Conservation (phyloP, 2,329 filamentous ascomycete species). For the Aspergillus latus region DNA sequence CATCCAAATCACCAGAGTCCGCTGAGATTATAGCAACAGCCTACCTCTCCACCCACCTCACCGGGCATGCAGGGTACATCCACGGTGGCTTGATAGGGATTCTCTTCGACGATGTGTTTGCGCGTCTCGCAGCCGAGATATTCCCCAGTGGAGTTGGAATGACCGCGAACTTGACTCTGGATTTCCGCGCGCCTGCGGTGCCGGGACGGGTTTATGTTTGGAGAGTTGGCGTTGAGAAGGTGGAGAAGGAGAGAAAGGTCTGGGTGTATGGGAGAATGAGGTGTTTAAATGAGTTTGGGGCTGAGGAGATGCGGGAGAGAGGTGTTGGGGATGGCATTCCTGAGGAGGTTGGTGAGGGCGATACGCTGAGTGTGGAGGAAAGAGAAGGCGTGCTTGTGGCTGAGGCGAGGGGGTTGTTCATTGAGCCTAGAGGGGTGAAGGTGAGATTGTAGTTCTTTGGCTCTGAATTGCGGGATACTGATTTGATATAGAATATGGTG, state of each 20-base stretch:
- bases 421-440: neutral
- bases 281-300: conserved; percentile 2
- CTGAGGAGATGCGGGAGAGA: neutral
- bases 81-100: neutral
- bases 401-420: neutral
- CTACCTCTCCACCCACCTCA: neutral
- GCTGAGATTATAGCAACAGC: neutral
- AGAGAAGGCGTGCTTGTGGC: conserved; percentile 1
- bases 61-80: neutral
- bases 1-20: neutral
- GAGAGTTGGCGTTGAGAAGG: neutral
- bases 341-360: neutral
- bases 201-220: conserved; percentile 1
- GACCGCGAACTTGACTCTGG: neutral
- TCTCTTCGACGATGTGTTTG: conserved; percentile 4
- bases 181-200: conserved; percentile 1
- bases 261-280: conserved; percentile 1
- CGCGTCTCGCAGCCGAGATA: neutral
- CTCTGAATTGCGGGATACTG: neutral
- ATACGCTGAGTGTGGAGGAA: neutral
- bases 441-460: neutral
- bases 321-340: neutral
- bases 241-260: neutral
- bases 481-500: neutral
- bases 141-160: neutral